phyloP scores from a whole-genome alignment of 129 eudicot genomes.

The Flaveria trinervia region DNA sequence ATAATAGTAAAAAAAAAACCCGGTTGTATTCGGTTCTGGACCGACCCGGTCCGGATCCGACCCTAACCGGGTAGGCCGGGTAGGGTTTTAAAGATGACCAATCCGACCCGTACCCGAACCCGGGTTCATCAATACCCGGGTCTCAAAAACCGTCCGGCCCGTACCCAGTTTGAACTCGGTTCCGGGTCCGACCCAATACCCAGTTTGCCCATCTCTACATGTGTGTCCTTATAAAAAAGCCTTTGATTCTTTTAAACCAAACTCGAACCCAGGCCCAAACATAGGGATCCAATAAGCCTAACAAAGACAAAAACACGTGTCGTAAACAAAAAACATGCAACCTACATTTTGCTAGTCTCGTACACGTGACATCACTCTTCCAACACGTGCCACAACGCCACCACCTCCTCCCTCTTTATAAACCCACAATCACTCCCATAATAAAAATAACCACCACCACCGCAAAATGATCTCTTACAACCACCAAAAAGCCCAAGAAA shows the following conservation, averaged over 20 bases:
- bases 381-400: constrained; percentile 38
- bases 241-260: not conserved
- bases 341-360: constrained; percentile 33
- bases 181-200: no score
- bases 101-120: no score
- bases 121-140: no score
- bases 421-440: not conserved
- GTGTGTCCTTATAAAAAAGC: no score
- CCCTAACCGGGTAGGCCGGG: no score
- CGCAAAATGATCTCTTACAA: constrained; percentile 32
- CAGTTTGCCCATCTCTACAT: no score
- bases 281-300: not conserved
- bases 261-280: not conserved
- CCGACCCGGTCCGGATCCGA: no score
- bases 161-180: no score
- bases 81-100: no score
- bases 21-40: no score
- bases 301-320: constrained; percentile 11
- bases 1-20: no score
- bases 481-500: constrained; percentile 4
- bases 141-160: no score
- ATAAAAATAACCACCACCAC: not conserved
- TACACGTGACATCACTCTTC: constrained; percentile 43
- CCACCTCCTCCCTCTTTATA: constrained; percentile 23
- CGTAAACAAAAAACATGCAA: constrained; percentile 27